phyloP scores from a whole-genome alignment of 2,329 filamentous ascomycete species.

The Thyridium curvatum region DNA sequence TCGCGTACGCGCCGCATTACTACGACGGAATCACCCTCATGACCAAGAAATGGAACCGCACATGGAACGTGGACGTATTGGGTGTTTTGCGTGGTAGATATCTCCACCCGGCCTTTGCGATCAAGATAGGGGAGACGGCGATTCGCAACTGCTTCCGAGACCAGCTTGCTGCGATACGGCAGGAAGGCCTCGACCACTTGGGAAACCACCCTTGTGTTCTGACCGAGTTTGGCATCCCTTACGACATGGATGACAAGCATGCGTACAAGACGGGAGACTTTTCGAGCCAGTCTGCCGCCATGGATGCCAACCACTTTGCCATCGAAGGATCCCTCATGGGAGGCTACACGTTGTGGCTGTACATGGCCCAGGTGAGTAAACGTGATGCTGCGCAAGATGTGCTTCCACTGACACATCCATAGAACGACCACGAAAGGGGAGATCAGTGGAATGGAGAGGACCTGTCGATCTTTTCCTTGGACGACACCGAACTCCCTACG shows the following conservation, averaged over 20 bases:
- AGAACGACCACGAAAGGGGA: constrained; percentile 84
- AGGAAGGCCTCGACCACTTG: constrained; percentile 84
- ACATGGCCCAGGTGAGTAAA: constrained; percentile 58
- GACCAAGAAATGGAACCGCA: constrained; percentile 97
- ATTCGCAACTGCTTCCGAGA: constrained; percentile 91
- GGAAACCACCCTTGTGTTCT: constrained; percentile 85
- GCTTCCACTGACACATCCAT: background rate
- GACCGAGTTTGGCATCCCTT: constrained; percentile 95
- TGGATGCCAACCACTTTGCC: constrained; percentile 95
- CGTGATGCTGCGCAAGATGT: background rate
- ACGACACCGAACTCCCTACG: constrained; percentile 62
- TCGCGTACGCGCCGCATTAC: constrained; percentile 92
- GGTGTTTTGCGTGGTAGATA: constrained; percentile 88
- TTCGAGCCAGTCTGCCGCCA: constrained; percentile 80
- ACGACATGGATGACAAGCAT: constrained; percentile 96
- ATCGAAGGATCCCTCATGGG: constrained; percentile 78
- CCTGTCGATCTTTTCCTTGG: constrained; percentile 78
- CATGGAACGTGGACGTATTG: constrained; percentile 95
- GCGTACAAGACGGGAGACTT: constrained; percentile 96
- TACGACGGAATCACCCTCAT: constrained; percentile 96
- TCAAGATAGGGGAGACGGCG: constrained; percentile 87
- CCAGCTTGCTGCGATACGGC: constrained; percentile 73
- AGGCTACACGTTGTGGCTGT: constrained; percentile 87
- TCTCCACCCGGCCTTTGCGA: constrained; percentile 79
- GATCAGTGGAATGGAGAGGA: constrained; percentile 99